Evolutionary conservation across 345 rosid genomes (phyloP).

Genomic region (Kandelia obovata): DNA sequence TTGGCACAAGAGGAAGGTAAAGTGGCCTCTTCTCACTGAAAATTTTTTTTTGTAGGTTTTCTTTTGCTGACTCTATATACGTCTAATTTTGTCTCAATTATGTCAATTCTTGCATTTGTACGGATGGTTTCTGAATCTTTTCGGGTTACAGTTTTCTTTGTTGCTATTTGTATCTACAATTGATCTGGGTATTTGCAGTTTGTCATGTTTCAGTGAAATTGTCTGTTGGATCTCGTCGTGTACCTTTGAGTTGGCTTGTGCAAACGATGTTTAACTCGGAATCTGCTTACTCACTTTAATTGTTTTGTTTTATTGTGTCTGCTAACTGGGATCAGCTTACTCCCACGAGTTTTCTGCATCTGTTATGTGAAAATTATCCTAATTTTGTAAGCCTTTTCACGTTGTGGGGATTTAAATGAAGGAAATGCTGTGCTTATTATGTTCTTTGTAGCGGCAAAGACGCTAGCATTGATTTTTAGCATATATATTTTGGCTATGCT

Average conservation of each 20-base stretch:
- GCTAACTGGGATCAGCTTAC: neutral
- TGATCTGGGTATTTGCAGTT: neutral
- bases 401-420: neutral
- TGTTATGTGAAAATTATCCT: neutral
- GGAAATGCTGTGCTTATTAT: too few species aligned
- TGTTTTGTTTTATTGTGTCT: neutral
- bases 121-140: neutral
- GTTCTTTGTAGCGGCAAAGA: neutral
- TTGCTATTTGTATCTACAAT: neutral
- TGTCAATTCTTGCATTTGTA: conserved; percentile 3
- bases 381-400: neutral
- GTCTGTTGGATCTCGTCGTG: neutral
- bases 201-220: neutral
- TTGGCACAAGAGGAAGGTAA: conserved; percentile 97
- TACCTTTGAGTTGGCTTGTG: neutral
- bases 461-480: too few species aligned
- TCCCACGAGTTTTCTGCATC: neutral
- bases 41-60: neutral
- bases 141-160: neutral
- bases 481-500: too few species aligned
- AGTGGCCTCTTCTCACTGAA: neutral
- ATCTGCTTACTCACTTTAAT: neutral
- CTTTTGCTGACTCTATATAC: neutral
- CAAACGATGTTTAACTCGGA: neutral
- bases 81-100: conserved; percentile 1